phyloP scores from a whole-genome alignment of 2,329 filamentous ascomycete genomes.

The Coleophoma crateriformis region DNA sequence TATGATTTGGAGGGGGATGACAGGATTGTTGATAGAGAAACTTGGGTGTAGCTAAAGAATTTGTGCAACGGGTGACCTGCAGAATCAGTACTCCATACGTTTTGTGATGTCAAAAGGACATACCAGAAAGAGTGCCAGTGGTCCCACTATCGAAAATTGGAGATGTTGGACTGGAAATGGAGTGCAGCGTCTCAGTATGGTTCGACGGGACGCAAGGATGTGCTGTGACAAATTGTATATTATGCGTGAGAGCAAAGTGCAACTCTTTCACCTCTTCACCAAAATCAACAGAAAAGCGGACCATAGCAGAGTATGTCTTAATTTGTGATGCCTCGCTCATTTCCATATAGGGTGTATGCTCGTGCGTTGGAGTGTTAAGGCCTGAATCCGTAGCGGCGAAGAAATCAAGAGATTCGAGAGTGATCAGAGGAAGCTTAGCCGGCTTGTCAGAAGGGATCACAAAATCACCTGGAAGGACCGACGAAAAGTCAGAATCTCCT shows the following conservation, averaged over 20 bases:
- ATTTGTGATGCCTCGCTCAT: slow-evolving; percentile 11
- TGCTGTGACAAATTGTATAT: slow-evolving; percentile 60
- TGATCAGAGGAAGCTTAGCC: slow-evolving; percentile 39
- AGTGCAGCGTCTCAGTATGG: slow-evolving; percentile 51
- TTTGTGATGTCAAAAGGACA: neutral
- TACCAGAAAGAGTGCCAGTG: neutral
- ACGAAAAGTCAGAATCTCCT: slow-evolving; percentile 48
- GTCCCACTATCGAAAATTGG: slow-evolving; percentile 41
- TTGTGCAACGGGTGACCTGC: slow-evolving; percentile 59
- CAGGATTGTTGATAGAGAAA: slow-evolving; percentile 53
- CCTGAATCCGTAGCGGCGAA: slow-evolving; percentile 37
- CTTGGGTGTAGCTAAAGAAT: slow-evolving; percentile 52
- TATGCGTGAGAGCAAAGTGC: slow-evolving; percentile 41
- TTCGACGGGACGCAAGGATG: slow-evolving; percentile 57
- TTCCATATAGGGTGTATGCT: slow-evolving; percentile 14
- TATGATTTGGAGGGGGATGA: slow-evolving; percentile 12
- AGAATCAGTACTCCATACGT: slow-evolving; percentile 2
- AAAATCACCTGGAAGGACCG: slow-evolving; percentile 56
- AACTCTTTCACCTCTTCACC: slow-evolving; percentile 17
- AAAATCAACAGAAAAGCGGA: slow-evolving; percentile 18
- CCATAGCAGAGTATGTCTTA: slow-evolving; percentile 24
- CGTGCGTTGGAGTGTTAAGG: slow-evolving; percentile 26
- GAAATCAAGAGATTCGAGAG: slow-evolving; percentile 46
- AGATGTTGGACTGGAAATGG: slow-evolving; percentile 53
- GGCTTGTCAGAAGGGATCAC: slow-evolving; percentile 53